phyloP scores from a whole-genome alignment of 2,329 filamentous ascomycete species.

The Aspergillus chevalieri region DNA sequence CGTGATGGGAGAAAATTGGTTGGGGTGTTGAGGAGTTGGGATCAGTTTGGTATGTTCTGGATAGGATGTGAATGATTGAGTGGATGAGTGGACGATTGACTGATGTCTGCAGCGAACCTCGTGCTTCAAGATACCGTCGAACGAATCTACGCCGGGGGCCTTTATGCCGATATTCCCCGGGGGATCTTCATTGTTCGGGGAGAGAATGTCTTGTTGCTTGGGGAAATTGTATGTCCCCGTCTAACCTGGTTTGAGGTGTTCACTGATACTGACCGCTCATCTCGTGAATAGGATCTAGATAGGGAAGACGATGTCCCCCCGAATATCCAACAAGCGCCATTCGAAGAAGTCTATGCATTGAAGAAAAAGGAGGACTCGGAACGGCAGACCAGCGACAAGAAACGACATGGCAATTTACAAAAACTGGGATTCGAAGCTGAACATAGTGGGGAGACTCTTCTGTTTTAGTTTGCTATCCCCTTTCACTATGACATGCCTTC shows the following conservation, averaged over 20 bases:
- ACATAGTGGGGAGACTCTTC: constrained; percentile 66
- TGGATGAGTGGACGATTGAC: not conserved
- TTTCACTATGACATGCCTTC: not conserved
- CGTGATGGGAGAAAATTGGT: constrained; percentile 92
- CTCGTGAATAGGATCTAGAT: constrained; percentile 67
- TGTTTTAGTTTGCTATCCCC: constrained; percentile 27
- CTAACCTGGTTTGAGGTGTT: not conserved
- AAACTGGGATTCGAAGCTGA: constrained; percentile 84
- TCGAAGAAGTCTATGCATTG: constrained; percentile 64
- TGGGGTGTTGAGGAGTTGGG: constrained; percentile 89
- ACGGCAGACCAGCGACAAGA: constrained; percentile 69
- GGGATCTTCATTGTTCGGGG: constrained; percentile 89
- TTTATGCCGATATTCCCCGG: constrained; percentile 79
- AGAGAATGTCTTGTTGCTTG: constrained; percentile 92
- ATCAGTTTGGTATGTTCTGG: constrained; percentile 75
- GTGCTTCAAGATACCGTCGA: constrained; percentile 91
- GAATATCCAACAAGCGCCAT: constrained; percentile 61
- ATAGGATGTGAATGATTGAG: not conserved
- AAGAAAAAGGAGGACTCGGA: constrained; percentile 64
- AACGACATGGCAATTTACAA: constrained; percentile 62
- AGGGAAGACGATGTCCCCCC: constrained; percentile 80
- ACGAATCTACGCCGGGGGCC: constrained; percentile 66
- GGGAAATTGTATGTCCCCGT: constrained; percentile 64
- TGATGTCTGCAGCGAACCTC: constrained; percentile 65
- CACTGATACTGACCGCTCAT: constrained; percentile 3